phyloP scores from a whole-genome alignment of 805 yeast genomes.

The Zygosaccharomyces gambellarensis region DNA sequence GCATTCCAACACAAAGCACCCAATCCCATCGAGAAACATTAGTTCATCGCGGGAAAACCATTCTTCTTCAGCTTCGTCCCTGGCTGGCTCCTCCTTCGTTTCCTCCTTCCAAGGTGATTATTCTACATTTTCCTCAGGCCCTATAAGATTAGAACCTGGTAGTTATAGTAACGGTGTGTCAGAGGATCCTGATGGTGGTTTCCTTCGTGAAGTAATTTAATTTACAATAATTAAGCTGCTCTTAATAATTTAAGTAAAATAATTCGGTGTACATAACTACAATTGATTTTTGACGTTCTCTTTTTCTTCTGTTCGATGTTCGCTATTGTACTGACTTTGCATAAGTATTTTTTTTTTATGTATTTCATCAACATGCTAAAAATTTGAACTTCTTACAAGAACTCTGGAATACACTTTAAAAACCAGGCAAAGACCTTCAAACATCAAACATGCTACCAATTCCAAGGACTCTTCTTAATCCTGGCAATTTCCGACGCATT shows the following conservation, averaged over 20 bases:
- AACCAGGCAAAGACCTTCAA: not conserved
- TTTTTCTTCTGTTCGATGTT: too few relatives aligned
- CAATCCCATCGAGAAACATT: conserved; percentile 2
- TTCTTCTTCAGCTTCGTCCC: conserved; percentile 17
- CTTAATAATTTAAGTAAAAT: not conserved
- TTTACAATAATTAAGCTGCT: too few relatives aligned
- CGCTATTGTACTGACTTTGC: not conserved
- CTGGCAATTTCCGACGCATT: not conserved
- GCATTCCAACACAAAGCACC: not conserved
- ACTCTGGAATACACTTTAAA: not conserved
- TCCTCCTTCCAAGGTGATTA: conserved; percentile 17
- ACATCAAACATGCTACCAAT: conserved; percentile 7
- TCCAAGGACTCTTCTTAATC: conserved; percentile 3
- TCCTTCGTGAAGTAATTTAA: conserved; percentile 22
- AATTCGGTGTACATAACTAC: not conserved
- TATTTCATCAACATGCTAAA: not conserved
- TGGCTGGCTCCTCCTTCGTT: conserved; percentile 16
- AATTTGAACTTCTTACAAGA: not conserved
- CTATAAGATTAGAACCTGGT: conserved; percentile 12
- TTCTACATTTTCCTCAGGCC: conserved; percentile 18
- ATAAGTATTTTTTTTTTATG: not conserved
- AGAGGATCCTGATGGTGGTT: conserved; percentile 12
- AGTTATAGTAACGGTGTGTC: not conserved
- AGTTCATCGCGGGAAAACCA: conserved; percentile 10
- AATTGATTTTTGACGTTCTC: not conserved